Evolutionary conservation across 1,284 basidiomycete genomes (phyloP).

Genomic region (Caloboletus firmus): DNA sequence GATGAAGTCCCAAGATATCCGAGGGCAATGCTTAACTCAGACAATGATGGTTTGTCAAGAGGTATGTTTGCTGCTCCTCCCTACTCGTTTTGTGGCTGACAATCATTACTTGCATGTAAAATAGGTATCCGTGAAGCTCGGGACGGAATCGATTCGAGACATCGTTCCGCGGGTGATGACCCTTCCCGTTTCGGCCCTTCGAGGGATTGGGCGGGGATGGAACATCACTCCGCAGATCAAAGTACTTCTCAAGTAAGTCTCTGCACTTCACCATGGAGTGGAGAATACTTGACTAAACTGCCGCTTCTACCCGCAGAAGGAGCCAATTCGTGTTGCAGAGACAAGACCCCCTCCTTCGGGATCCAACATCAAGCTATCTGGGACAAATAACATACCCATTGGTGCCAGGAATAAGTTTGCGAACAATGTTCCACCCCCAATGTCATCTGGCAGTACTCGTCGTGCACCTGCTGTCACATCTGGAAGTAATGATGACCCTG

Average conservation of each 20-base stretch:
- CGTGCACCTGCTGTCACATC: neutral
- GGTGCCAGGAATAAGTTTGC: constrained; percentile 30
- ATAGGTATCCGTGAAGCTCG: constrained; percentile 25
- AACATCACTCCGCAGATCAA: constrained; percentile 26
- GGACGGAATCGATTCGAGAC: constrained; percentile 23
- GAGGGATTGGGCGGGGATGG: constrained; percentile 24
- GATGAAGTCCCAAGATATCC: constrained; percentile 40
- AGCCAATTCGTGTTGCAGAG: constrained; percentile 21
- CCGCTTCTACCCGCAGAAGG: constrained; percentile 21
- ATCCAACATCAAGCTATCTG: constrained; percentile 32
- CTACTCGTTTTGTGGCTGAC: neutral
- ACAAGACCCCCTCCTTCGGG: constrained; percentile 16
- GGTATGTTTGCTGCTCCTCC: constrained; percentile 4
- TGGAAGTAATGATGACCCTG: constrained; percentile 26
- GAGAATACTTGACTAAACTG: neutral
- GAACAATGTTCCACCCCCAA: neutral
- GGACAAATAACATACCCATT: constrained; percentile 36
- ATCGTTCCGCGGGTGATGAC: constrained; percentile 18
- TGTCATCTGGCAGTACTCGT: neutral
- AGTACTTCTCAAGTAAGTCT: constrained; percentile 19
- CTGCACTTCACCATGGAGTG: neutral
- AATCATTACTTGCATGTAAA: neutral
- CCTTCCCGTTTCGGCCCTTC: constrained; percentile 14
- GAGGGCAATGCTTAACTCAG: constrained; percentile 39
- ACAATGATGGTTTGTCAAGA: constrained; percentile 22